Percentiles rank a stretch among this genome's conserved stretches.
phyloP scores from a whole-genome alignment of 78 protist genomes.

The slime mould (Dictyostelium discoideum) region DNA sequence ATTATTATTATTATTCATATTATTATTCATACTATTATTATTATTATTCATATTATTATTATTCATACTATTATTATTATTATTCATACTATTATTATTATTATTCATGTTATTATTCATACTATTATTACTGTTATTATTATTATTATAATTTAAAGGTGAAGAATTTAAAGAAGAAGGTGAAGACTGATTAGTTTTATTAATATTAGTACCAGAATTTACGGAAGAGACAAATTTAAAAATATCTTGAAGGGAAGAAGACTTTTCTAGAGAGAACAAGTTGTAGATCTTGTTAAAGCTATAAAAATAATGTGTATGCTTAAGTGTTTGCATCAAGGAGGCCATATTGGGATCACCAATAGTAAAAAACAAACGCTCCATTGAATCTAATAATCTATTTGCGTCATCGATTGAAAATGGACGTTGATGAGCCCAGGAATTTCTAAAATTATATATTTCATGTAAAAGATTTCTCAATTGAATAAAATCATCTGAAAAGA shows the following conservation, averaged over 20 bases:
- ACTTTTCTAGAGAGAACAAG: neutral
- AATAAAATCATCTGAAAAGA: neutral
- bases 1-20: neutral
- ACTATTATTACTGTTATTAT: neutral
- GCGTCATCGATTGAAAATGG: conserved; percentile 35
- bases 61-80: neutral
- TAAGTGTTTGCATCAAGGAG: conserved; percentile 1
- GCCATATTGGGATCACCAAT: neutral
- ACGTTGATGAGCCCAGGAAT: conserved; percentile 63
- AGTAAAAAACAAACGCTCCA: conserved; percentile 23
- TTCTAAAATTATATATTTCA: conserved; percentile 18
- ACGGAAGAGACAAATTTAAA: conserved; percentile 21
- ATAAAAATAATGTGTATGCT: conserved; percentile 49
- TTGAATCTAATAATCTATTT: neutral
- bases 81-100: neutral
- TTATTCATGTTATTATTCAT: neutral
- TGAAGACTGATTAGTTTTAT: neutral
- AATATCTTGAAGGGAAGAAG: conserved; percentile 4
- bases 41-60: neutral
- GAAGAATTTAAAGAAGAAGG: neutral
- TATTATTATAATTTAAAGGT: neutral
- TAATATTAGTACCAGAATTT: neutral
- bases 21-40: neutral
- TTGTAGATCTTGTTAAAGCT: conserved; percentile 32
- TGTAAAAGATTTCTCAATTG: neutral